These are phyloP conservation scores for Ilyonectria robusta DNA, from an alignment of 2,329 filamentous ascomycete species.

Conservation along the genomic window DNA sequence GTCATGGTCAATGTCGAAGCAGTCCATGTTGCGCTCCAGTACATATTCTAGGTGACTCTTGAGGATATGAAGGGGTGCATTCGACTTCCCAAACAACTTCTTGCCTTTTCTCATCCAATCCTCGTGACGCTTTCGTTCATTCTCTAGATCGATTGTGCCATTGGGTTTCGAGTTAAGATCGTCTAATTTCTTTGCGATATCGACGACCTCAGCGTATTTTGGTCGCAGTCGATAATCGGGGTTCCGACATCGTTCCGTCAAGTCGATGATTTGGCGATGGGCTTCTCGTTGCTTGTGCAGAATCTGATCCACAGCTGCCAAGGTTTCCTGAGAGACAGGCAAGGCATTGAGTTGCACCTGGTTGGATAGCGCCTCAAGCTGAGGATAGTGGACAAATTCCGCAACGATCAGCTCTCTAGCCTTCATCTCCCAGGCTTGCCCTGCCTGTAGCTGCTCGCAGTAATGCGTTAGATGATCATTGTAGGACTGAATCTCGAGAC, in stretches of 20 bases:
- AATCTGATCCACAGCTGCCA: conserved; percentile 89
- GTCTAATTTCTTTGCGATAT: conserved; percentile 88
- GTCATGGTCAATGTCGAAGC: conserved; percentile 89
- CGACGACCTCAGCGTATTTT: conserved; percentile 89
- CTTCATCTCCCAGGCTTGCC: conserved; percentile 92
- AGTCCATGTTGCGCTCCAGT: conserved; percentile 87
- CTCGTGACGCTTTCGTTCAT: conserved; percentile 93
- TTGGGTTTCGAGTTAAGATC: conserved; percentile 93
- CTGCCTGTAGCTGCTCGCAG: conserved; percentile 81
- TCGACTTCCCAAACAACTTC: conserved; percentile 97
- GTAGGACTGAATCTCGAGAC: conserved; percentile 82
- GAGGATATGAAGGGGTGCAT: conserved; percentile 95
- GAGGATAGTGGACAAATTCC: conserved; percentile 92
- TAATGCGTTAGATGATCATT: conserved; percentile 86
- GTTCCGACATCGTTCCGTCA: conserved; percentile 84
- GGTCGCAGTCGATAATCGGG: conserved; percentile 84
- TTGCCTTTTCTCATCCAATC: conserved; percentile 99
- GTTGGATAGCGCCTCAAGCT: conserved; percentile 90
- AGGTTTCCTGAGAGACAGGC: conserved; percentile 86
- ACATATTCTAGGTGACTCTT: conserved; percentile 96
- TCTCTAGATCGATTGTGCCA: conserved; percentile 93
- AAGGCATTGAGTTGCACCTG: conserved; percentile 80
- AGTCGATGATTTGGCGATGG: conserved; percentile 86
- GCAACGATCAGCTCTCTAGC: conserved; percentile 93
- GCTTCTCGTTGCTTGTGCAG: conserved; percentile 96